Evolutionary conservation across 2,329 filamentous ascomycete species (phyloP).

Genomic region (Nemania sp.): DNA sequence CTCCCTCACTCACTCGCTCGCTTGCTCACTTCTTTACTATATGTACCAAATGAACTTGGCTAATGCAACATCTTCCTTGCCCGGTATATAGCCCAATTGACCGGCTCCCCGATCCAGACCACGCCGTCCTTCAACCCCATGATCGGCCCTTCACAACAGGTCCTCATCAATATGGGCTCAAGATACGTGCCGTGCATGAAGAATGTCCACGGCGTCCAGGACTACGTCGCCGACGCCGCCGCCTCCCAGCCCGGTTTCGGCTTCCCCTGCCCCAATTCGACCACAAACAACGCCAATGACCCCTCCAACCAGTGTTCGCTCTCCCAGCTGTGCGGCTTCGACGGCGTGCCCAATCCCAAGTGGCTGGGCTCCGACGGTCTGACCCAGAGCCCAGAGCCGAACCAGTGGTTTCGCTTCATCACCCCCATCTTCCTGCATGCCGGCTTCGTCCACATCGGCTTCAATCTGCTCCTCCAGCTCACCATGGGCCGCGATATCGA

Average conservation of each 20-base stretch:
- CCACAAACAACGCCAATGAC: slow-evolving; percentile 64
- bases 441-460: slow-evolving; percentile 92
- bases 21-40: no score
- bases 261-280: slow-evolving; percentile 88
- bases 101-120: slow-evolving; percentile 81
- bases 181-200: slow-evolving; percentile 96
- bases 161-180: slow-evolving; percentile 97
- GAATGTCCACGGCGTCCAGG: slow-evolving; percentile 75
- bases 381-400: slow-evolving; percentile 71
- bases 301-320: slow-evolving; percentile 74
- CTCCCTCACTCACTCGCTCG: no score
- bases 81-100: slow-evolving; percentile 71
- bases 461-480: slow-evolving; percentile 93
- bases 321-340: slow-evolving; percentile 85
- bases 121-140: slow-evolving; percentile 93
- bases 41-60: slow-evolving; percentile 6
- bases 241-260: slow-evolving; percentile 54
- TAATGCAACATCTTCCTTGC: slow-evolving; percentile 31
- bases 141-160: slow-evolving; percentile 91
- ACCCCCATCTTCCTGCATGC: slow-evolving; percentile 95
- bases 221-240: slow-evolving; percentile 49
- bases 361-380: slow-evolving; percentile 61
- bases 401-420: slow-evolving; percentile 99
- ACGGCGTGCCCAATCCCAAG: slow-evolving; percentile 76
- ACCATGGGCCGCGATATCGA: slow-evolving; percentile 95